Conservation (phyloP, 768 basidiomycete species). For the Trametes meyenii region DNA sequence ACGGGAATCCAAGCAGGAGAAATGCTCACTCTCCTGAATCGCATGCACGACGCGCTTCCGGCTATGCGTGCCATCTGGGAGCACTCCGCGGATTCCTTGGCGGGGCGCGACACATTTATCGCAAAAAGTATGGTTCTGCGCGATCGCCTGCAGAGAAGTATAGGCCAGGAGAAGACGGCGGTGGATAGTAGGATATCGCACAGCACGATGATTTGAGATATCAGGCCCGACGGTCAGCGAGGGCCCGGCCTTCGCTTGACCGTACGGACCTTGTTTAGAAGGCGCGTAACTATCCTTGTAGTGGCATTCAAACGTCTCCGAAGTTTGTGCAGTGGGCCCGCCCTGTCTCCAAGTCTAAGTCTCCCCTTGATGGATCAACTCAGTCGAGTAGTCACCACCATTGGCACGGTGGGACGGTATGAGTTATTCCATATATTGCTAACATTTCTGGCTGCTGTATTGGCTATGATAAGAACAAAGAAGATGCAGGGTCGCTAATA, state of each 20-base stretch:
- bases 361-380: no score
- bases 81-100: conserved; percentile 9
- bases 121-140: not conserved
- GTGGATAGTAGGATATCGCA: not conserved
- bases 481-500: no score
- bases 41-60: conserved; percentile 17
- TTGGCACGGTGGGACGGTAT: no score
- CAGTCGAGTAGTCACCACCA: no score
- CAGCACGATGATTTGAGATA: not conserved
- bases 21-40: conserved; percentile 12
- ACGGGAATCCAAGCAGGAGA: not conserved
- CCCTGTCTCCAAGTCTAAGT: no score
- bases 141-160: not conserved
- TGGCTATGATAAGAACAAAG: no score
- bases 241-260: no score
- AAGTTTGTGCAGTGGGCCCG: no score
- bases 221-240: not conserved
- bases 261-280: no score
- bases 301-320: no score
- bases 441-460: no score
- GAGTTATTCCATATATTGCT: no score
- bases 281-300: not conserved
- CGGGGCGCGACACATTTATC: not conserved
- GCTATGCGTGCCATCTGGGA: conserved; percentile 25
- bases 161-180: not conserved